Conservation (phyloP, 495 filamentous ascomycete species). For the Penicillium verhagenii region DNA sequence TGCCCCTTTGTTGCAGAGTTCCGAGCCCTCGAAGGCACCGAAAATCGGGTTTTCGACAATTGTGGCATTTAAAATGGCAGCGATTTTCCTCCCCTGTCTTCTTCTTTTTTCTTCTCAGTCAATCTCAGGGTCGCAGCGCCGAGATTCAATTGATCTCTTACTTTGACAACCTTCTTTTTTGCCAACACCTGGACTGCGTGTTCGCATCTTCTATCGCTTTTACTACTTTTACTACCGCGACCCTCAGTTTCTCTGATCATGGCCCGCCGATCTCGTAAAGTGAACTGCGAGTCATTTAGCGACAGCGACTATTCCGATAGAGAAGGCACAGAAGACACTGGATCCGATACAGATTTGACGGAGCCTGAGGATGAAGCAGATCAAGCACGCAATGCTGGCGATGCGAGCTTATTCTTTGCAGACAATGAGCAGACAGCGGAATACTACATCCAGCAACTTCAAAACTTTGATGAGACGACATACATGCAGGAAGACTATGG, state of each 20-base stretch:
- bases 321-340: slow-evolving; percentile 18
- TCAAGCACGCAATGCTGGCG: slow-evolving; percentile 11
- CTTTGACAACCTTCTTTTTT: neutral
- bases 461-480: slow-evolving; percentile 33
- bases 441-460: slow-evolving; percentile 36
- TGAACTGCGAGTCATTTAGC: slow-evolving; percentile 6
- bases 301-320: slow-evolving; percentile 17
- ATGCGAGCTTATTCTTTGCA: slow-evolving; percentile 22
- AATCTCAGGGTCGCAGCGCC: neutral
- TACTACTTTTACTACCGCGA: no score
- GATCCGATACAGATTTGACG: slow-evolving; percentile 21
- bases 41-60: slow-evolving; percentile 10
- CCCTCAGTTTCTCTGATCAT: no score
- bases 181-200: no score
- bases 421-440: slow-evolving; percentile 33
- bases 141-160: no score
- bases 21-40: slow-evolving; percentile 3
- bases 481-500: slow-evolving; percentile 37
- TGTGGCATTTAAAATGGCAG: slow-evolving; percentile 9
- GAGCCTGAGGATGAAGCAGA: slow-evolving; percentile 20
- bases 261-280: slow-evolving; percentile 14
- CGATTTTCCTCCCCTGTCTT: neutral
- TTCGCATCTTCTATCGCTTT: slow-evolving; percentile 8
- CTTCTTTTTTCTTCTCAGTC: neutral
- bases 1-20: no score